Conservation (phyloP, 2,329 filamentous ascomycete genomes). For the Neoscytalidium dimidiatum region DNA sequence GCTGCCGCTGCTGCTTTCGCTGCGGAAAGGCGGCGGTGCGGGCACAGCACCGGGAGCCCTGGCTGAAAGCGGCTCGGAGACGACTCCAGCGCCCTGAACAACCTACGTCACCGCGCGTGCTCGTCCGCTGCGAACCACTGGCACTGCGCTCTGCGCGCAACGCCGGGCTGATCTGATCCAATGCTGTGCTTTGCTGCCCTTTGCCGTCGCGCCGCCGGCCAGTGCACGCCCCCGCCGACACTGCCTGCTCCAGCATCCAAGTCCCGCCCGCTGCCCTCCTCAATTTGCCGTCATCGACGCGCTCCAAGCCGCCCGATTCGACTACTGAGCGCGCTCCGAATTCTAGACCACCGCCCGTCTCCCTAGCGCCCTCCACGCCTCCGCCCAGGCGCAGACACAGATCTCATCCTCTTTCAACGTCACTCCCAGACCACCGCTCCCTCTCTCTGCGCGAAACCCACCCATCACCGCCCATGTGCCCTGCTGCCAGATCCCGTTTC, state of each 20-base stretch:
- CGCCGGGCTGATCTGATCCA: background rate
- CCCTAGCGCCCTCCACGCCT: constrained; percentile 15
- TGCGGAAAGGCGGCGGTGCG: background rate
- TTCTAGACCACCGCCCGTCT: constrained; percentile 16
- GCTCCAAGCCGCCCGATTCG: constrained; percentile 7
- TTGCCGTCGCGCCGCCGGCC: background rate
- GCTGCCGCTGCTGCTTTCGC: background rate
- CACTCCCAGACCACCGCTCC: background rate
- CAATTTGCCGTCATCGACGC: constrained; percentile 14
- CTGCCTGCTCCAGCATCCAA: background rate
- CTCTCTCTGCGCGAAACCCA: background rate
- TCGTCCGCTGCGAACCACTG: background rate
- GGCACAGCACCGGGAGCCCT: background rate
- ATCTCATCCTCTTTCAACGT: constrained; percentile 12
- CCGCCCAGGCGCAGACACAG: constrained; percentile 10
- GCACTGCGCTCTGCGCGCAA: background rate
- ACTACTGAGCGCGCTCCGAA: constrained; percentile 4
- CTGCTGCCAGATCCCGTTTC: background rate
- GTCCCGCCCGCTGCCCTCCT: constrained; percentile 1
- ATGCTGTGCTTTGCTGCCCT: background rate
- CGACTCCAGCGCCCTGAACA: constrained; percentile 1
- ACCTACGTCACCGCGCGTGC: background rate
- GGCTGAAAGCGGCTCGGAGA: constrained; percentile 5
- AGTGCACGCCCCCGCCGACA: background rate
- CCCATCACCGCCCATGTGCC: constrained; percentile 7